Base-by-base conservation (phyloP, 1,284 basidiomycete species). In the Malassezia japonica region DNA sequence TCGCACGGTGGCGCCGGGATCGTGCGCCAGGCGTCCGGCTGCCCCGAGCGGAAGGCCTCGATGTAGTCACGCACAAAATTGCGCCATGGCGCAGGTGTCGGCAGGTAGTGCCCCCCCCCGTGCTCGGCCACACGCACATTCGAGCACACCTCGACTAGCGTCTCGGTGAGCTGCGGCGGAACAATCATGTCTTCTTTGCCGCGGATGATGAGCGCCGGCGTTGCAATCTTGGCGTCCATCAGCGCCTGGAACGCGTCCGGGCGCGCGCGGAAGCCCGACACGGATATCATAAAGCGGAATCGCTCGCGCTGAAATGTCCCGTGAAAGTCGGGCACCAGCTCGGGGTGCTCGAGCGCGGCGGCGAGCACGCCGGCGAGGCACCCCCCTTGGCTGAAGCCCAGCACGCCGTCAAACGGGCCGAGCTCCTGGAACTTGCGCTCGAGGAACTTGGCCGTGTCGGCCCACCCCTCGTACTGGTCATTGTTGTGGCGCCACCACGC, bases 31-130 rank as follows among this genome's bases (percentile, higher is more conserved):
- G 32, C 35, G 20, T 33, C 35, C 4, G 21, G 25, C 12, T 31
- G 8, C 13, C 20, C 25, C 24, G 13, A 21, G 8, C 16, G 39
- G 49, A 70, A 72, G 23, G 56, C 51, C 25, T 46, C 40, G 28
- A 72, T 47, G 24, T 55, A 67, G 50, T 67, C 69, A 10, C 61
- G 56, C 45, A 70, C 57, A 42, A 72, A 72, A 55, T 67, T 65
- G 31, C 69, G 50, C 66, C 66, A 71, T 10, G 64, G 57, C n/a
- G 67, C 65, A 20, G 59, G 62, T 13, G 68, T 65, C 37, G 70
- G 70, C 2, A 67, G 37, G 21, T 62, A 60, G 50, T 72, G 70
- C 29, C 69, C 70, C 33, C 70, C 68, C n/a, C 64, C 61, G 53
- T 72, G 70, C 12, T 56, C 46, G 48, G 67, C 65, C 7, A 72